Conservation (phyloP, 2,329 filamentous ascomycete genomes). For the Ascocoryne sarcoides region DNA sequence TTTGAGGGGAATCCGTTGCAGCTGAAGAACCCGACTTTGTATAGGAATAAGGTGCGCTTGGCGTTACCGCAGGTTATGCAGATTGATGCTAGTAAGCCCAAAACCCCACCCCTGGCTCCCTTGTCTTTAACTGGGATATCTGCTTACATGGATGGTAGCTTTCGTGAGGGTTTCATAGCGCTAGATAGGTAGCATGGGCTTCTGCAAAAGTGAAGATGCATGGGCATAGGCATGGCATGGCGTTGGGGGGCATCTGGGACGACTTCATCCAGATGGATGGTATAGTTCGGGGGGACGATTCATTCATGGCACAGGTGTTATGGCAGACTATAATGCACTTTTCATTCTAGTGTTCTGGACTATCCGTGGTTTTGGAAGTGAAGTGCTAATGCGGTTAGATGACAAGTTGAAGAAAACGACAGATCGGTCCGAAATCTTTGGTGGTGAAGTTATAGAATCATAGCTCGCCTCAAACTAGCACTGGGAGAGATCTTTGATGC, state of each 20-base stretch:
- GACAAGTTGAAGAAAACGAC: background rate
- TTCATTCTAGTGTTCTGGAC: background rate
- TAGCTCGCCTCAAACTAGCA: background rate
- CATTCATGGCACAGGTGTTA: background rate
- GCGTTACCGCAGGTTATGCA: constrained; percentile 81
- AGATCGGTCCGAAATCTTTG: background rate
- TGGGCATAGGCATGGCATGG: background rate
- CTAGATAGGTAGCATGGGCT: background rate
- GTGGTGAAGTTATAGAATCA: background rate
- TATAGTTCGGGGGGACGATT: background rate
- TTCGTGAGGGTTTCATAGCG: constrained; percentile 27
- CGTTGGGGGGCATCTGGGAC: background rate
- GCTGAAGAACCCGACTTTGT: constrained; percentile 67
- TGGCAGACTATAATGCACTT: background rate
- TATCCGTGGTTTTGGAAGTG: background rate
- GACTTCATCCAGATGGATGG: background rate
- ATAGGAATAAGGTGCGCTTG: constrained; percentile 86
- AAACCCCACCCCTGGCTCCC: background rate
- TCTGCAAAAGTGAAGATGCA: background rate
- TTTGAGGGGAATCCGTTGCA: constrained; percentile 94
- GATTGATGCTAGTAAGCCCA: constrained; percentile 89
- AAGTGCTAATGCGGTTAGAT: background rate
- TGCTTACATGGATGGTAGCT: constrained; percentile 14
- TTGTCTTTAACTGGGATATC: background rate
- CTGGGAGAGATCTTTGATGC: background rate